Conservation (phyloP, 352 stramenopile species). For the Labyrinthula sp. region DNA sequence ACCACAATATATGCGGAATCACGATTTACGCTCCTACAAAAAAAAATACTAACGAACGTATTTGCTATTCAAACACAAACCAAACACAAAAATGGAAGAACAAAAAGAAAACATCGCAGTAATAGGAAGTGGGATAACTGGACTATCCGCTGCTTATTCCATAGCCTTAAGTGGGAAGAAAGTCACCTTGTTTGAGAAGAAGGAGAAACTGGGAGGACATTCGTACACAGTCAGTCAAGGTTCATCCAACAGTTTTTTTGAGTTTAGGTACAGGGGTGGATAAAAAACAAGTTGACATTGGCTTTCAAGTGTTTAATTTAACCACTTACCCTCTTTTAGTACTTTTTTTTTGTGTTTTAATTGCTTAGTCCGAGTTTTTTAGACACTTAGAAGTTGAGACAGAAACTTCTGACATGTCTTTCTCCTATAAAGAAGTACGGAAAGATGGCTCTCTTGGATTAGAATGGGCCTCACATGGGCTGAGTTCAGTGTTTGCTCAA, state of each 20-base stretch:
- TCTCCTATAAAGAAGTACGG: slow-evolving; percentile 26
- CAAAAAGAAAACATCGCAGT: slow-evolving; percentile 5
- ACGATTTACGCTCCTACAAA: too few species aligned
- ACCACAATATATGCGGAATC: too few species aligned
- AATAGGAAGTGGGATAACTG: slow-evolving; percentile 27
- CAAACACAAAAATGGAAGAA: too few species aligned
- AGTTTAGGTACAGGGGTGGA: slow-evolving; percentile 19
- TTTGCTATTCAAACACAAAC: too few species aligned
- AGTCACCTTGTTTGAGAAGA: slow-evolving; percentile 29
- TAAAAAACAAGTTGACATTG: slow-evolving; percentile 22
- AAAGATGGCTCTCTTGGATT: too few species aligned
- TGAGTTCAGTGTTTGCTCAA: slow-evolving; percentile 21
- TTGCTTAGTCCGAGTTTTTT: slow-evolving; percentile 30
- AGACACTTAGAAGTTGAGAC: slow-evolving; percentile 29
- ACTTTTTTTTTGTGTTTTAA: too few species aligned
- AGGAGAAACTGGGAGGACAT: slow-evolving; percentile 23
- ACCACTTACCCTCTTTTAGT: slow-evolving; percentile 32
- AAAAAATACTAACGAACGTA: too few species aligned
- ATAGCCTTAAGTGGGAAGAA: slow-evolving; percentile 20
- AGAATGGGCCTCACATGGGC: slow-evolving; percentile 27
- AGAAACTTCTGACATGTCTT: slow-evolving; percentile 30
- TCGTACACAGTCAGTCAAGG: too few species aligned
- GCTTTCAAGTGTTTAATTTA: slow-evolving; percentile 34
- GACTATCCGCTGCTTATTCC: slow-evolving; percentile 14
- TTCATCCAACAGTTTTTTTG: too few species aligned